These are phyloP conservation scores for Magnusiomyces tetraspermus DNA, from an alignment of 1,139 yeast genomes.

Conservation along the genomic window DNA sequence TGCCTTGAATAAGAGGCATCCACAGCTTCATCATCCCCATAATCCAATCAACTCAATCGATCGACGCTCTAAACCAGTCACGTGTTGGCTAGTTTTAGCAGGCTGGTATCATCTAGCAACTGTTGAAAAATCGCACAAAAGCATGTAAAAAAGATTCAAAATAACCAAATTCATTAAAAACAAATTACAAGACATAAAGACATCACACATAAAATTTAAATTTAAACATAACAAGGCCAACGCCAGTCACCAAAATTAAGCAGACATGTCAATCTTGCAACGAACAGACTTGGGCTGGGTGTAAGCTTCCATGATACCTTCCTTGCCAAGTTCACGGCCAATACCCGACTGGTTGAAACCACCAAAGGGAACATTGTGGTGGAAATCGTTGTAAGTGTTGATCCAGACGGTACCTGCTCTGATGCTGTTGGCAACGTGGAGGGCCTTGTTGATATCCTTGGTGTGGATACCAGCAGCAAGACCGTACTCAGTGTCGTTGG, in stretches of 20 bases:
- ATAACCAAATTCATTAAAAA: too few relatives aligned
- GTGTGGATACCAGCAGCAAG: slow-evolving; percentile 85
- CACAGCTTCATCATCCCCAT: too few relatives aligned
- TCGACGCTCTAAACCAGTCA: too few relatives aligned
- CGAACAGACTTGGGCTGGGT: slow-evolving; percentile 64
- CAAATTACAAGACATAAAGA: too few relatives aligned
- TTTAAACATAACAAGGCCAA: too few relatives aligned
- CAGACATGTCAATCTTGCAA: slow-evolving; percentile 12
- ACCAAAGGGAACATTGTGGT: slow-evolving; percentile 63
- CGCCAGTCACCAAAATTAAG: neutral
- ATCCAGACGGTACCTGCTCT: slow-evolving; percentile 81
- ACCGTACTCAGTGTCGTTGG: slow-evolving; percentile 71
- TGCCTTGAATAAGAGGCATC: too few relatives aligned
- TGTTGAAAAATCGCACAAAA: too few relatives aligned
- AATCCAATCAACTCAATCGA: too few relatives aligned
- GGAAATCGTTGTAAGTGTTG: slow-evolving; percentile 70
- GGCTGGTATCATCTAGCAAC: too few relatives aligned
- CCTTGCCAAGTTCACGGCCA: slow-evolving; percentile 79
- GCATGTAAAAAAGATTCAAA: too few relatives aligned
- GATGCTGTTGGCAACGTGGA: slow-evolving; percentile 55
- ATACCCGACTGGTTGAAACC: slow-evolving; percentile 74
- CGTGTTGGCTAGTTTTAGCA: too few relatives aligned
- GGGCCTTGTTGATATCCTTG: slow-evolving; percentile 46
- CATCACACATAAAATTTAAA: too few relatives aligned
- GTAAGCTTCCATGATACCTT: slow-evolving; percentile 62